phyloP scores from a whole-genome alignment of 106 monocot species.

The Dioscorea zingiberensis region DNA sequence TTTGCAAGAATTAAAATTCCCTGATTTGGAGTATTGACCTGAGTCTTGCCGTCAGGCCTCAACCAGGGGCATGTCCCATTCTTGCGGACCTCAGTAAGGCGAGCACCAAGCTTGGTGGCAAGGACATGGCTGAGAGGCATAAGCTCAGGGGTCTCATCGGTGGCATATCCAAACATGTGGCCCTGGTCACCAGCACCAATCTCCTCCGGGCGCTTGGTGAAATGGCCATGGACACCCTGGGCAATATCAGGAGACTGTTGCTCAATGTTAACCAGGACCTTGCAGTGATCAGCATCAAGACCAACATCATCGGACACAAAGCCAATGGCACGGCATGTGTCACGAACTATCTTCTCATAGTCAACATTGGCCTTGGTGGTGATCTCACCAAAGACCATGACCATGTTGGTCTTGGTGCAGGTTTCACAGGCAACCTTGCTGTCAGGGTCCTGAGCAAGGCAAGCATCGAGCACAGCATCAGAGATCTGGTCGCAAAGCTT shows the following conservation, averaged over 20 bases:
- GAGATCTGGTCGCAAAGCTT: conserved; percentile 48
- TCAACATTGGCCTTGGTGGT: conserved; percentile 38
- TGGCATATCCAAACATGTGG: conserved; percentile 22
- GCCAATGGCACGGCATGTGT: conserved; percentile 32
- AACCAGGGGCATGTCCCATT: conserved; percentile 36
- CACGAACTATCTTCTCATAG: conserved; percentile 47
- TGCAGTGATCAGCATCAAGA: conserved; percentile 36
- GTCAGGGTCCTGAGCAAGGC: conserved; percentile 40
- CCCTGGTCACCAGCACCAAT: conserved; percentile 19
- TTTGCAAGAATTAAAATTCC: too few species aligned
- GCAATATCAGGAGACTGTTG: conserved; percentile 41
- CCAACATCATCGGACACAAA: conserved; percentile 36
- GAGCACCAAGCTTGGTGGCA: conserved; percentile 36
- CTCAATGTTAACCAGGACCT: conserved; percentile 42
- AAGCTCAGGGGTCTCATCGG: conserved; percentile 39
- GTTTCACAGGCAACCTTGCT: conserved; percentile 49
- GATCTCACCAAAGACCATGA: conserved; percentile 43
- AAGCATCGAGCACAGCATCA: conserved; percentile 36
- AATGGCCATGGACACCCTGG: conserved; percentile 34
- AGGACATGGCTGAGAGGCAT: conserved; percentile 45
- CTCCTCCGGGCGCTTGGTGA: conserved; percentile 21
- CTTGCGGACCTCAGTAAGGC: conserved; percentile 37
- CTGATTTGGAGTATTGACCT: neutral
- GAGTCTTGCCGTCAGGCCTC: conserved; percentile 42
- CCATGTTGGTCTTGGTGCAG: conserved; percentile 46